These are phyloP conservation scores for Lantana camara DNA, from an alignment of 257 asterid genomes.

Conservation along the genomic window DNA sequence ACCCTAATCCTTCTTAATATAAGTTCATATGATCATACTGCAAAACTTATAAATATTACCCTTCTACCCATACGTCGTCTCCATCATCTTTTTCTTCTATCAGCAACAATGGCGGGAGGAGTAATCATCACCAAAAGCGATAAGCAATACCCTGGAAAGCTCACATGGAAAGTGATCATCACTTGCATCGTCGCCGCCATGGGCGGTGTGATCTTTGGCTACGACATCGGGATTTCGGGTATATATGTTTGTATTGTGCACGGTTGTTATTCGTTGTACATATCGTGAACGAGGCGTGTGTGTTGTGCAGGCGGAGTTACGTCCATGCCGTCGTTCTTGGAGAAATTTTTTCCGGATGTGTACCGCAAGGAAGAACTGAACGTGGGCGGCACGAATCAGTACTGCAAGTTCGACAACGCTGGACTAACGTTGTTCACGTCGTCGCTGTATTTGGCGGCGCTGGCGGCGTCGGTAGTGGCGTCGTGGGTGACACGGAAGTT, in stretches of 20 bases:
- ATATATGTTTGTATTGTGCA: not conserved
- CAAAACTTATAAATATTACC: no score
- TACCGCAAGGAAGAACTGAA: constrained; percentile 3
- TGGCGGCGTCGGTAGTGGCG: constrained; percentile 21
- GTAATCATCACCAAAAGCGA: not conserved
- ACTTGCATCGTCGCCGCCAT: constrained; percentile 27
- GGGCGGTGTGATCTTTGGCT: constrained; percentile 43
- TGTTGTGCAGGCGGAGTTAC: constrained; percentile 41
- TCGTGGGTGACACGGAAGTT: not conserved
- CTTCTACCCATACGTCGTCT: no score
- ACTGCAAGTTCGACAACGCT: constrained; percentile 31
- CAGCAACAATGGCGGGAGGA: constrained; percentile 20
- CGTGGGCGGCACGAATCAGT: constrained; percentile 17
- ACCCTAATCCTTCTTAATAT: no score
- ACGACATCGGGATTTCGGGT: constrained; percentile 51
- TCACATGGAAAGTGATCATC: not conserved
- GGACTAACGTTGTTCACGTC: constrained; percentile 34
- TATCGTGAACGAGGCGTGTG: no score
- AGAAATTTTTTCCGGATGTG: constrained; percentile 37
- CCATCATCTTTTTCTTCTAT: no score
- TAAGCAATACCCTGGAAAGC: constrained; percentile 27
- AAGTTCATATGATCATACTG: no score
- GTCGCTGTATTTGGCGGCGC: constrained; percentile 41
- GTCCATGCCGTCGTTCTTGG: constrained; percentile 34
- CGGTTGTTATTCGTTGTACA: no score